phyloP scores from a whole-genome alignment of 2,329 filamentous ascomycete genomes.

The Colletotrichum sansevieriae region DNA sequence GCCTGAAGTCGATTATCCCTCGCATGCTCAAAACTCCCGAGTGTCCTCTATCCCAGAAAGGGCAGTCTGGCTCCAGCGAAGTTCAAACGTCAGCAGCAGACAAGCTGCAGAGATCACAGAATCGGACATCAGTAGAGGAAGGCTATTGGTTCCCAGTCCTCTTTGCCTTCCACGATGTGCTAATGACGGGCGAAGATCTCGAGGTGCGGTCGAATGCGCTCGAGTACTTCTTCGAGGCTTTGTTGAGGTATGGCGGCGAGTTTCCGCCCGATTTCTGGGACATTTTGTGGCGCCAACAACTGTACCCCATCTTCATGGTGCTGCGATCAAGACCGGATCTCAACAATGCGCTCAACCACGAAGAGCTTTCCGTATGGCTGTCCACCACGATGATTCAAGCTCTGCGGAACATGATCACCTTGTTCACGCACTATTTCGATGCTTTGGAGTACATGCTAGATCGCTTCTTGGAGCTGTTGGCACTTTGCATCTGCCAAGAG shows the following conservation, averaged over 20 bases:
- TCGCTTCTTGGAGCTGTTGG: constrained; percentile 93
- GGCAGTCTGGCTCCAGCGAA: constrained; percentile 51
- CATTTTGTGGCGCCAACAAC: constrained; percentile 94
- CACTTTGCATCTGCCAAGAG: constrained; percentile 97
- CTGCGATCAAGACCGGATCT: constrained; percentile 96
- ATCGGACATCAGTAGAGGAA: constrained; percentile 90
- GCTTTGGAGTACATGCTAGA: constrained; percentile 98
- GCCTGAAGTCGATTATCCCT: constrained; percentile 91
- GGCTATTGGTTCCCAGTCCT: constrained; percentile 99
- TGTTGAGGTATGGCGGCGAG: constrained; percentile 89
- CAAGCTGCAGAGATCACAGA: constrained; percentile 68
- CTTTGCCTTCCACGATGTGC: constrained; percentile 97
- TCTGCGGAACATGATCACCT: constrained; percentile 95
- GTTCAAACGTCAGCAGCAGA: constrained; percentile 58
- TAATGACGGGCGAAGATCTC: constrained; percentile 99
- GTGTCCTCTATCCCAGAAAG: constrained; percentile 84
- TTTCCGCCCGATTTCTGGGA: constrained; percentile 98
- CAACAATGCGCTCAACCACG: constrained; percentile 93
- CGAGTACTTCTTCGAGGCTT: constrained; percentile 95
- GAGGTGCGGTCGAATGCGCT: constrained; percentile 93
- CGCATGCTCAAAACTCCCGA: constrained; percentile 97
- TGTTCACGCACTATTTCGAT: constrained; percentile 99
- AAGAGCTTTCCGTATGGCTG: constrained; percentile 97
- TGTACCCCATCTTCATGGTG: constrained; percentile 99
- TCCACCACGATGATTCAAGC: constrained; percentile 99